These are phyloP conservation scores for Gleditsia sinensis DNA, from an alignment of 306 rosid genomes.

Conservation along the genomic window DNA sequence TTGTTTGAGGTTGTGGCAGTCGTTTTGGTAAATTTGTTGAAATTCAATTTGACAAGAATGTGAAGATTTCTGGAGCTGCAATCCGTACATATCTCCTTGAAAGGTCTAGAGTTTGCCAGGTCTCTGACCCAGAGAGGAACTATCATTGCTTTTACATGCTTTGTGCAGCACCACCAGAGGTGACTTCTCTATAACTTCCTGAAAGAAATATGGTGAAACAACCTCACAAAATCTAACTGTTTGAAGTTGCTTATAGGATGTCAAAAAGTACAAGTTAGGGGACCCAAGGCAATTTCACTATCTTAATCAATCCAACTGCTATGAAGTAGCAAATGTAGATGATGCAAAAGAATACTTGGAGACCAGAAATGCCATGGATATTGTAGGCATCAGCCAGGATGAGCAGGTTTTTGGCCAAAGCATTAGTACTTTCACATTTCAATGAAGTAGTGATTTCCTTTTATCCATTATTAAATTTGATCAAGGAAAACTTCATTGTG, in stretches of 20 bases:
- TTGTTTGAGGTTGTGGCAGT: constrained; percentile 49
- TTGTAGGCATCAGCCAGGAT: constrained; percentile 81
- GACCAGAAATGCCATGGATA: constrained; percentile 89
- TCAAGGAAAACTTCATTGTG: constrained; percentile 24
- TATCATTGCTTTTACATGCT: constrained; percentile 96
- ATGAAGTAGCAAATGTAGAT: constrained; percentile 77
- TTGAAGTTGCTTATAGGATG: constrained; percentile 54
- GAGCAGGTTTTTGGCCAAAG: constrained; percentile 64
- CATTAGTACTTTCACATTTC: constrained; percentile 24
- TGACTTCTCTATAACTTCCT: constrained; percentile 33
- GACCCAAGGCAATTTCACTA: constrained; percentile 74
- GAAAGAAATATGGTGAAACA: constrained; percentile 2
- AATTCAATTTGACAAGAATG: constrained; percentile 82
- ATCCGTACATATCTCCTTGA: constrained; percentile 89
- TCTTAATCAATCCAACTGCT: constrained; percentile 79
- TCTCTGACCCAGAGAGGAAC: constrained; percentile 87
- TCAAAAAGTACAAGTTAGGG: constrained; percentile 70
- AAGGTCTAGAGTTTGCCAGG: constrained; percentile 89
- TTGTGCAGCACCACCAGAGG: constrained; percentile 90
- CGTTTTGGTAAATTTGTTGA: constrained; percentile 92
- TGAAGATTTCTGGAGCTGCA: constrained; percentile 91
- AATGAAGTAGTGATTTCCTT: constrained; percentile 17
- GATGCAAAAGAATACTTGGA: constrained; percentile 88
- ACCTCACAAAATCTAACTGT: constrained; percentile 30
- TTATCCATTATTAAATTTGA: constrained; percentile 24